Base-by-base conservation (phyloP, 306 rosid genomes). In the Ochetophila trinervis region DNA sequence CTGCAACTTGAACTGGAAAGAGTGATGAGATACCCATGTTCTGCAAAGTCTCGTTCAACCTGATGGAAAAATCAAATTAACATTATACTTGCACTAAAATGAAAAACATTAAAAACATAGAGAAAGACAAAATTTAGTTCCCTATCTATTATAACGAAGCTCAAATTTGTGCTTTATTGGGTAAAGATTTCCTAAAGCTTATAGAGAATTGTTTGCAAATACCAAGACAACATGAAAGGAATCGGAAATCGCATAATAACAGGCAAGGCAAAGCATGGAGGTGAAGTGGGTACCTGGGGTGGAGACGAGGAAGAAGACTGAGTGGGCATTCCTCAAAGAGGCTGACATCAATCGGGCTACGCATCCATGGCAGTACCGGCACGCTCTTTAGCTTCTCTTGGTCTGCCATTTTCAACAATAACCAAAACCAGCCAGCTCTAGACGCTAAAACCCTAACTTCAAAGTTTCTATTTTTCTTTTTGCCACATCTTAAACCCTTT, bases 351-450 rank as follows among this genome's bases (percentile, higher is more conserved):
- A 93, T 63, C 2, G 97, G 96, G 73, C 84, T 78, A 67, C 97
- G 87, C 97, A 93, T 90, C 99, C 99, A 93, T 86, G 90, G 96
- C 53, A 93, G 49, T 49, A 81, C 91, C 2, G 91, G 81, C n/a
- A 76, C 66, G 52, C 75, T 83, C 5, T 19, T 77, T 40, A 57
- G 83, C 70, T 82, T 84, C 44, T 66, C 80, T 19, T 77, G 78
- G n/a, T 57, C 71, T 3, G 44, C 82, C 91, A 86, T 86, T 55
- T 34, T 69, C 13, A 5, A 23, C 23, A 27, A n/a, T 55, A 57
- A 10, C 40, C 14, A 40, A 40, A 1, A 9, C 45, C 45, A 40
- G 32, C 32, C 32, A 4, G 32, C 32, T 27, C 32, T 27, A 27
- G 3, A 27, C 2, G 2, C 32, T 27, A 27, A 27, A 50, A 17